phyloP scores from a whole-genome alignment of 164 flowering plant genomes.

The Aristolochia fimbriata region DNA sequence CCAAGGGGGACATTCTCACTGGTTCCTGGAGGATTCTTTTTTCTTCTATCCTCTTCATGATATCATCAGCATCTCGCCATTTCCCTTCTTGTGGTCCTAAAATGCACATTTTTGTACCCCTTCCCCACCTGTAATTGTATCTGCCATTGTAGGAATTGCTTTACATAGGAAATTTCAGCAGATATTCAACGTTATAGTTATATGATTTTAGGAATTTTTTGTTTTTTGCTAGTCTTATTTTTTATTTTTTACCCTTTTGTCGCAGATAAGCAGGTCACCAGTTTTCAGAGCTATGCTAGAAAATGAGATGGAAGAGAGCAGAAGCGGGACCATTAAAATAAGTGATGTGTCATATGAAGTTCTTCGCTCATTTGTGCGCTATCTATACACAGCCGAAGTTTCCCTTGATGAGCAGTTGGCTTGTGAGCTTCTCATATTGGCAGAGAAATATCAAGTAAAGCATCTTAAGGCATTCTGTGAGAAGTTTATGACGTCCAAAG shows the following conservation, averaged over 20 bases:
- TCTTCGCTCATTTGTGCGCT: constrained; percentile 59
- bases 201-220: neutral
- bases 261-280: constrained; percentile 71
- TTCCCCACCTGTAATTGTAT: too few species aligned
- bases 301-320: constrained; percentile 81
- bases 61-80: too few species aligned
- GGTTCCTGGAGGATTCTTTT: too few species aligned
- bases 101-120: too few species aligned
- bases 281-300: constrained; percentile 92
- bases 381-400: constrained; percentile 76
- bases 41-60: too few species aligned
- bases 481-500: constrained; percentile 56
- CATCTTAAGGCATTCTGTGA: constrained; percentile 73
- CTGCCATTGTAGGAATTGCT: too few species aligned
- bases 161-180: too few species aligned
- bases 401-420: constrained; percentile 71
- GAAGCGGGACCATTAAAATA: constrained; percentile 72
- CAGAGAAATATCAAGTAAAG: constrained; percentile 82
- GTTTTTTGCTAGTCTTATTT: neutral
- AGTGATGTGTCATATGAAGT: constrained; percentile 62
- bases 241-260: neutral
- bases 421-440: constrained; percentile 59
- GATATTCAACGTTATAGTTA: neutral
- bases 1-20: too few species aligned
- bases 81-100: too few species aligned